These are phyloP conservation scores for Albizia julibrissin DNA, from an alignment of 306 rosid genomes.

Conservation along the genomic window DNA sequence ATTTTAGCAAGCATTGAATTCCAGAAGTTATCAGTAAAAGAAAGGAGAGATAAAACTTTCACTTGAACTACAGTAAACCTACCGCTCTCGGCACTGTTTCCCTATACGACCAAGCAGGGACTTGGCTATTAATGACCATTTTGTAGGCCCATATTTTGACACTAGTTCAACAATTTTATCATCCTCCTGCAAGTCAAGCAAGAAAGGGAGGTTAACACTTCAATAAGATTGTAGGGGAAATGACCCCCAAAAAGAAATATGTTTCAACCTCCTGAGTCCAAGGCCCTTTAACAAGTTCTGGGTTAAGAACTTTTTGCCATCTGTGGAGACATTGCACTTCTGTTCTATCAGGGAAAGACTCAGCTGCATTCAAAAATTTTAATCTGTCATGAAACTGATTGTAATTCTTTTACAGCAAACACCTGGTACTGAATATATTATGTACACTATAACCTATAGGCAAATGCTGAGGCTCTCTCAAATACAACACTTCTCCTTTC, in stretches of 20 bases:
- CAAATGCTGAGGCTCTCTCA: slow-evolving; percentile 13
- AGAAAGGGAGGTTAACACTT: slow-evolving; percentile 28
- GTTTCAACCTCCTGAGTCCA: slow-evolving; percentile 90
- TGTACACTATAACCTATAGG: neutral
- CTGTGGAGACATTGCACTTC: slow-evolving; percentile 98
- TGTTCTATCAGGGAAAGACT: slow-evolving; percentile 85
- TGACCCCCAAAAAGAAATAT: slow-evolving; percentile 2
- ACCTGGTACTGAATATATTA: neutral
- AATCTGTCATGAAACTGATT: slow-evolving; percentile 27
- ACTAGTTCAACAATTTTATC: slow-evolving; percentile 86
- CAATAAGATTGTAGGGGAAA: slow-evolving; percentile 29
- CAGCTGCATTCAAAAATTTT: slow-evolving; percentile 67
- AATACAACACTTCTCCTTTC: neutral
- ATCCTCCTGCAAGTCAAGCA: slow-evolving; percentile 70
- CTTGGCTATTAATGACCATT: slow-evolving; percentile 94
- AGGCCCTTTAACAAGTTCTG: slow-evolving; percentile 95
- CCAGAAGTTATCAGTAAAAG: slow-evolving; percentile 8
- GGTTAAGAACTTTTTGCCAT: slow-evolving; percentile 99
- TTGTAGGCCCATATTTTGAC: slow-evolving; percentile 76
- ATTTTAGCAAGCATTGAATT: slow-evolving; percentile 4
- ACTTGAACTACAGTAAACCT: slow-evolving; percentile 29
- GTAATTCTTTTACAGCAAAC: slow-evolving; percentile 23
- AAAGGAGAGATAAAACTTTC: neutral
- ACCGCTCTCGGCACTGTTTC: slow-evolving; percentile 96
- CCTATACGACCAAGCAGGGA: slow-evolving; percentile 97